These are phyloP conservation scores for Ceratocystiopsis brevicomis DNA, from an alignment of 2,329 filamentous ascomycete species.

Conservation along the genomic window DNA sequence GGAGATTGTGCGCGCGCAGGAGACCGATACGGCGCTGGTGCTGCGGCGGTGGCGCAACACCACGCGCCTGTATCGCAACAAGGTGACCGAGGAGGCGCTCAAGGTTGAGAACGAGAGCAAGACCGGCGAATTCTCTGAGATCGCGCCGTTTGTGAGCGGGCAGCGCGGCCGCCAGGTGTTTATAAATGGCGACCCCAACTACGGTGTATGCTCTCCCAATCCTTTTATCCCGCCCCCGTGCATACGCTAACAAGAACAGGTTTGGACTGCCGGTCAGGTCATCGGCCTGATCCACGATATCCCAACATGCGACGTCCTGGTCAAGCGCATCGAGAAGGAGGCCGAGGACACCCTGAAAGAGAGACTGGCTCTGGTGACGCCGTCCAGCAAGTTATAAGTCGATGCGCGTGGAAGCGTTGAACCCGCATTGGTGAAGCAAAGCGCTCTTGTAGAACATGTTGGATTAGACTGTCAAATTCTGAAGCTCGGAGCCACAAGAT, in stretches of 20 bases:
- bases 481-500: too few species aligned
- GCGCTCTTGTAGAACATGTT: too few species aligned
- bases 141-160: constrained; percentile 73
- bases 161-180: constrained; percentile 86
- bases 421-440: too few species aligned
- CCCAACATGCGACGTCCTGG: constrained; percentile 50
- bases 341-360: constrained; percentile 47
- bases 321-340: constrained; percentile 59
- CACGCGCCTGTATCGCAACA: constrained; percentile 71
- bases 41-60: constrained; percentile 89
- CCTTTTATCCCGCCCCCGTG: neutral
- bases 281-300: constrained; percentile 78
- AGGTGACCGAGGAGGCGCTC: constrained; percentile 61
- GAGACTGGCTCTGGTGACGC: constrained; percentile 34
- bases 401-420: too few species aligned
- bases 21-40: constrained; percentile 80
- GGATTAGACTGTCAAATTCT: too few species aligned
- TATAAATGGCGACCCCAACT: constrained; percentile 75
- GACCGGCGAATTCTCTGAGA: constrained; percentile 74
- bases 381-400: constrained; percentile 32
- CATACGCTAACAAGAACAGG: constrained; percentile 25
- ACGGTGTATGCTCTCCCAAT: constrained; percentile 45
- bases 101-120: constrained; percentile 68
- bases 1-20: constrained; percentile 69
- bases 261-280: constrained; percentile 94